These are phyloP conservation scores for Phytophthora chlamydospora DNA, from an alignment of 352 stramenopile species.

Conservation along the genomic window DNA sequence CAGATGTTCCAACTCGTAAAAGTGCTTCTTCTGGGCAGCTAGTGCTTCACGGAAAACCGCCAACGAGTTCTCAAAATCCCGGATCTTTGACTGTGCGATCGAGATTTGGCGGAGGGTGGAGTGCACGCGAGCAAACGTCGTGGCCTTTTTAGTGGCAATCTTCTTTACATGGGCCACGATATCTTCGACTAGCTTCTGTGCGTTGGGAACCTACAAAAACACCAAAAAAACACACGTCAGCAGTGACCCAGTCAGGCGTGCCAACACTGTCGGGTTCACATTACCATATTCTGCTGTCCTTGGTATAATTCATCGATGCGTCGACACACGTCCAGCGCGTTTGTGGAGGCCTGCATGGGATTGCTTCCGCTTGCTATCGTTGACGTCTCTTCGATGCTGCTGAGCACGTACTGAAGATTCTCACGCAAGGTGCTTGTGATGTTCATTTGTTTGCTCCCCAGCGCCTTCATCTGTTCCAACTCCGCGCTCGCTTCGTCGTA, in stretches of 20 bases:
- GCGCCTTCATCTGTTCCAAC: constrained; percentile 56
- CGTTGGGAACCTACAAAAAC: constrained; percentile 57
- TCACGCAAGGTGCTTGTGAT: constrained; percentile 71
- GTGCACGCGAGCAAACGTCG: constrained; percentile 65
- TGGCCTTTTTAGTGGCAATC: constrained; percentile 60
- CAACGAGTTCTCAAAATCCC: constrained; percentile 90
- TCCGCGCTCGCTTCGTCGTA: constrained; percentile 53
- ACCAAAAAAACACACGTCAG: constrained; percentile 9
- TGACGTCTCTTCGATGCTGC: constrained; percentile 72
- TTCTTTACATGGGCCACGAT: constrained; percentile 60
- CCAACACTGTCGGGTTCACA: neutral
- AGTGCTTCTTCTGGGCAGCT: constrained; percentile 81
- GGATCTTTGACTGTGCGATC: constrained; percentile 83
- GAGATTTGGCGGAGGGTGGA: constrained; percentile 75
- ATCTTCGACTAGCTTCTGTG: constrained; percentile 68
- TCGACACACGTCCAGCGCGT: constrained; percentile 81
- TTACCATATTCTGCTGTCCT: constrained; percentile 74
- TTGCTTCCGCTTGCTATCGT: constrained; percentile 57
- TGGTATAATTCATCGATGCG: constrained; percentile 82
- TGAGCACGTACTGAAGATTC: constrained; percentile 71
- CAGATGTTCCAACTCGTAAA: constrained; percentile 86
- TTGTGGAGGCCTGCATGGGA: constrained; percentile 82
- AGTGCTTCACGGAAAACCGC: constrained; percentile 81
- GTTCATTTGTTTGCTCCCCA: constrained; percentile 48
- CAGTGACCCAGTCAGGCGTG: neutral